A percentile compares a stretch with the other conserved stretches of the same genome.
These are phyloP conservation scores for Eutypella sp. DNA, from an alignment of 2,329 filamentous ascomycete species.

Conservation along the genomic window DNA sequence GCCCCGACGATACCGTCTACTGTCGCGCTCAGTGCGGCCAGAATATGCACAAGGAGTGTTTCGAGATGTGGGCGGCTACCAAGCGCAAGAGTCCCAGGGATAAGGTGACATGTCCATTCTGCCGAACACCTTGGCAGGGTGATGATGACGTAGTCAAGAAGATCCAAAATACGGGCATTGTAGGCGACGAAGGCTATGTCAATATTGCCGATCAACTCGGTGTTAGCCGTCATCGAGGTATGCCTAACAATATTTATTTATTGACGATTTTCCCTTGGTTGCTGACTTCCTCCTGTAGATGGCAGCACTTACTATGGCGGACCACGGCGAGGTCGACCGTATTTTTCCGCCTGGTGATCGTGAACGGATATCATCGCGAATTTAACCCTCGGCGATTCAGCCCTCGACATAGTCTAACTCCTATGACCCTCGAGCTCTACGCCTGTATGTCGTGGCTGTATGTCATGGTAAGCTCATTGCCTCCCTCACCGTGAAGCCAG, in stretches of 20 bases:
- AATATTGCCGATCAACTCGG: conserved; percentile 59
- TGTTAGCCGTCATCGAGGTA: conserved; percentile 48
- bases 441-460: too few species aligned
- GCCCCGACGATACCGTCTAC: conserved; percentile 39
- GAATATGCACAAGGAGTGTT: conserved; percentile 50
- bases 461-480: too few species aligned
- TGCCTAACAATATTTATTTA: conserved; percentile 5
- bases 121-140: conserved; percentile 51
- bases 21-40: conserved; percentile 48
- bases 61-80: conserved; percentile 48
- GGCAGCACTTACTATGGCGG: conserved; percentile 21
- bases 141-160: conserved; percentile 38
- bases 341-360: conserved; percentile 4
- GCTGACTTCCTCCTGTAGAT: conserved; percentile 15
- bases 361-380: background rate
- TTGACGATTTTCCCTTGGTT: background rate
- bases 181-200: conserved; percentile 51
- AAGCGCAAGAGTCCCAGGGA: conserved; percentile 31
- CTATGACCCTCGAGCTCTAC: too few species aligned
- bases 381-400: too few species aligned
- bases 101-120: conserved; percentile 56
- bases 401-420: too few species aligned
- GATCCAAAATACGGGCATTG: conserved; percentile 36
- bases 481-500: too few species aligned
- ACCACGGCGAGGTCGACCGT: conserved; percentile 1